phyloP scores from a whole-genome alignment of 2,329 filamentous ascomycete species.

The Harringtonia lauricola region DNA sequence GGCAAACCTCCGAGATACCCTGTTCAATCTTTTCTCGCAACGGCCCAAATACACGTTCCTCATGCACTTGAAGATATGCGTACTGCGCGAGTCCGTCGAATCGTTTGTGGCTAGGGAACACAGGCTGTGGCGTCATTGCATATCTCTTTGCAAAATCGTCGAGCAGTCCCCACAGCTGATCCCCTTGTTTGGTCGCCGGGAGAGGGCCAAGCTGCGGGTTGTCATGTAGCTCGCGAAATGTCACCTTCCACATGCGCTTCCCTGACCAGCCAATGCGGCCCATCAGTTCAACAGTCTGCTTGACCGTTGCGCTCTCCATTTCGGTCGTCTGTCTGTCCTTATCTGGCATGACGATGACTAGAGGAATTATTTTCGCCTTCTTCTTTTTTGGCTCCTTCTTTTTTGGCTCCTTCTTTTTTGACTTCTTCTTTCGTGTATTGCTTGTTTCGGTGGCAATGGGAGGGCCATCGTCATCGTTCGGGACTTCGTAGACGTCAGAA shows the following conservation, averaged over 20 bases:
- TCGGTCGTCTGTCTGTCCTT: background rate
- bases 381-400: too few relatives aligned
- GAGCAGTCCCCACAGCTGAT: background rate
- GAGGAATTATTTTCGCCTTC: too few relatives aligned
- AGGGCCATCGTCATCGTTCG: too few relatives aligned
- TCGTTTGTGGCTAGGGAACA: background rate
- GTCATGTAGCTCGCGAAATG: background rate
- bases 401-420: too few relatives aligned
- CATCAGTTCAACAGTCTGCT: slow-evolving; percentile 7
- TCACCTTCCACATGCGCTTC: slow-evolving; percentile 6
- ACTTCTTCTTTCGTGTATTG: too few relatives aligned
- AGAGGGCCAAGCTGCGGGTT: background rate
- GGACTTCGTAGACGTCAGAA: too few relatives aligned
- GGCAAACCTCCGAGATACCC: background rate
- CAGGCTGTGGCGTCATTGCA: background rate
- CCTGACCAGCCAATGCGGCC: slow-evolving; percentile 8
- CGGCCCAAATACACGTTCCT: background rate
- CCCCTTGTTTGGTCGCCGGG: slow-evolving; percentile 1
- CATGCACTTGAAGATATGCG: background rate
- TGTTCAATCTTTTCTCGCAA: background rate
- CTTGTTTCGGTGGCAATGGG: too few relatives aligned
- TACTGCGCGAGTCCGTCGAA: background rate
- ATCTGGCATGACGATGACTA: background rate
- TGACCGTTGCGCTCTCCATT: background rate
- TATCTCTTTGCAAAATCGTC: background rate